A percentile compares a stretch with the other conserved stretches of the same genome.
Conservation (phyloP, 2,329 filamentous ascomycete species). For the Plectosphaerella plurivora region DNA sequence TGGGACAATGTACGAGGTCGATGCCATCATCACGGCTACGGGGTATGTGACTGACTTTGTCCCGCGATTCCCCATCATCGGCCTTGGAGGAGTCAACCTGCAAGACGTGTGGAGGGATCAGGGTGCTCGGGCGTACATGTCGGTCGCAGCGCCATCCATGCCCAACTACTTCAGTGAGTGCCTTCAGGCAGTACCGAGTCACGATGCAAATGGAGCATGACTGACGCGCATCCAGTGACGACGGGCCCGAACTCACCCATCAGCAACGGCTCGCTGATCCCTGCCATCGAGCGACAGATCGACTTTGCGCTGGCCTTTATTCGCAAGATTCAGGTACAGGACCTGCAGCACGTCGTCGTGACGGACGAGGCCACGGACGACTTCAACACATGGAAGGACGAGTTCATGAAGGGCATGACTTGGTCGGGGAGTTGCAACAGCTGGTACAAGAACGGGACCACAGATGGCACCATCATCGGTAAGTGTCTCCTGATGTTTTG, state of each 20-base stretch:
- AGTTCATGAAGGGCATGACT: neutral
- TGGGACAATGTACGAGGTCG: constrained; percentile 10
- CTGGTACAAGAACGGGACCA: neutral
- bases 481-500: neutral
- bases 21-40: constrained; percentile 11
- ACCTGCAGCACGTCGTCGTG: neutral
- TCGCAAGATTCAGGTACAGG: constrained; percentile 12
- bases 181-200: constrained; percentile 16
- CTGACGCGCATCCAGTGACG: neutral
- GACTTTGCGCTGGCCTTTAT: constrained; percentile 13
- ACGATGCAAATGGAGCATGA: constrained; percentile 18
- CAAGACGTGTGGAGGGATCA: constrained; percentile 45
- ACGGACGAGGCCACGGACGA: neutral
- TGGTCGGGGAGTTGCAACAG: neutral
- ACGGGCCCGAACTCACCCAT: neutral
- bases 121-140: constrained; percentile 20
- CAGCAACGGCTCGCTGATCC: neutral
- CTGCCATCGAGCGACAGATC: constrained; percentile 7
- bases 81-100: constrained; percentile 39
- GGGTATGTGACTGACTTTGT: constrained; percentile 11
- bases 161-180: constrained; percentile 21
- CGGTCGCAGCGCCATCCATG: constrained; percentile 20
- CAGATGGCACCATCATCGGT: neutral
- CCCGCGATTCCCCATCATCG: constrained; percentile 37
- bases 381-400: neutral